phyloP scores from a whole-genome alignment of 2,329 filamentous ascomycete genomes.

The Fusarium sp. region DNA sequence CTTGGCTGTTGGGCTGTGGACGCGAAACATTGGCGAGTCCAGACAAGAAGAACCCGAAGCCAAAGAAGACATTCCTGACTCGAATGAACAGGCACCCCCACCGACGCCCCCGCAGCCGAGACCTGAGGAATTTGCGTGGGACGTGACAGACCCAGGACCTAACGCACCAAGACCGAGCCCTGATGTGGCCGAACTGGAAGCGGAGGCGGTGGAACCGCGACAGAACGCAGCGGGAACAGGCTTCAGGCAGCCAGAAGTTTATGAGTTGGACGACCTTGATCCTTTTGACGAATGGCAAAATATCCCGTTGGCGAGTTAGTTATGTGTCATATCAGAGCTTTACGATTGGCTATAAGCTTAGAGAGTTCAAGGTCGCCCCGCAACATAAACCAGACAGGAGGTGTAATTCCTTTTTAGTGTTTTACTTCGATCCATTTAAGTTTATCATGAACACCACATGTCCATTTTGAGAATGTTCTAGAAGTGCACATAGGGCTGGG shows the following conservation, averaged over 20 bases:
- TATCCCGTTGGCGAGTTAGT: background rate
- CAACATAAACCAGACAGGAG: fast-evolving
- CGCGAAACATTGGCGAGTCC: background rate
- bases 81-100: background rate
- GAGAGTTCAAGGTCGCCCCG: background rate
- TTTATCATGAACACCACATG: background rate
- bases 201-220: background rate
- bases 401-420: background rate
- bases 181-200: background rate
- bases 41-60: background rate
- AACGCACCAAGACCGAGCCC: background rate
- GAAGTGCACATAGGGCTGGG: background rate
- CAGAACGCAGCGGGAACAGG: background rate
- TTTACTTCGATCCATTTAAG: background rate
- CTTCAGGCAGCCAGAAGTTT: background rate
- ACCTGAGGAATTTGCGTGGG: too few relatives aligned
- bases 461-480: background rate
- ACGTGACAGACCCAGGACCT: background rate
- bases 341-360: background rate
- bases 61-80: background rate
- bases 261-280: background rate
- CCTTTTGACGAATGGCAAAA: background rate
- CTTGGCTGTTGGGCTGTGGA: background rate
- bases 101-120: background rate
- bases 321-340: fast-evolving